These are phyloP conservation scores for Tetrapisispora namnaoensis DNA, from an alignment of 805 yeast species.

Conservation along the genomic window DNA sequence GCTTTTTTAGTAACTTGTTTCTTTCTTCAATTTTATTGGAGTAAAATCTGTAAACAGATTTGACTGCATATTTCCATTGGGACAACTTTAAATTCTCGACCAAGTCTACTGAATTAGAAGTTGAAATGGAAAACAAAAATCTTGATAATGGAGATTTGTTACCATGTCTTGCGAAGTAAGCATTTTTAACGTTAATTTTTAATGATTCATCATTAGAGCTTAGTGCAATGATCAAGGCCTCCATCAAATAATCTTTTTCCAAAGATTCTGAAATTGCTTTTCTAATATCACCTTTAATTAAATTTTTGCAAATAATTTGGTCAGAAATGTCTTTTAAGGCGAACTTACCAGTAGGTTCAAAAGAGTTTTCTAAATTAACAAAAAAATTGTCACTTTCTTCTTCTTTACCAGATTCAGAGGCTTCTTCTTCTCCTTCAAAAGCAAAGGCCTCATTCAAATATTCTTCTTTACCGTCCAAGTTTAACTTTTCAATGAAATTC, in stretches of 20 bases:
- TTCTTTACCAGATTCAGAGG: conserved; percentile 8
- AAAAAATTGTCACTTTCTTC: conserved; percentile 30
- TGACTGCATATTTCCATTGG: conserved; percentile 79
- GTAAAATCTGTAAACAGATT: conserved; percentile 49
- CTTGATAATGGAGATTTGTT: conserved; percentile 50
- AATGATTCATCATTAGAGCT: conserved; percentile 47
- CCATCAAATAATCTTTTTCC: conserved; percentile 51
- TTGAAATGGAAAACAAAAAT: conserved; percentile 55
- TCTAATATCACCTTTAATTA: conserved; percentile 53
- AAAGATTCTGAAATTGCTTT: conserved; percentile 63
- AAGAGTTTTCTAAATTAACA: conserved; percentile 28
- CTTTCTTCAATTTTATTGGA: conserved; percentile 39
- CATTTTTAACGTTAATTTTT: conserved; percentile 59
- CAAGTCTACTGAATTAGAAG: conserved; percentile 50
- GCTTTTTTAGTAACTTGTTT: conserved; percentile 44
- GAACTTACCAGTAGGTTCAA: conserved; percentile 47
- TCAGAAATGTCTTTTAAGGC: conserved; percentile 38
- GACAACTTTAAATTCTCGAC: conserved; percentile 66
- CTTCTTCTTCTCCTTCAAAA: conserved; percentile 24
- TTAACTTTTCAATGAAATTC: conserved; percentile 46
- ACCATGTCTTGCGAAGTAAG: conserved; percentile 55
- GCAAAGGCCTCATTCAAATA: conserved; percentile 39
- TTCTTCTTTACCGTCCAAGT: conserved; percentile 40
- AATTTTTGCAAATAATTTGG: conserved; percentile 35
- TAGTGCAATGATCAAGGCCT: conserved; percentile 75